Base-by-base conservation (phyloP, 352 stramenopile genomes). In the Phytophthora quininea region DNA sequence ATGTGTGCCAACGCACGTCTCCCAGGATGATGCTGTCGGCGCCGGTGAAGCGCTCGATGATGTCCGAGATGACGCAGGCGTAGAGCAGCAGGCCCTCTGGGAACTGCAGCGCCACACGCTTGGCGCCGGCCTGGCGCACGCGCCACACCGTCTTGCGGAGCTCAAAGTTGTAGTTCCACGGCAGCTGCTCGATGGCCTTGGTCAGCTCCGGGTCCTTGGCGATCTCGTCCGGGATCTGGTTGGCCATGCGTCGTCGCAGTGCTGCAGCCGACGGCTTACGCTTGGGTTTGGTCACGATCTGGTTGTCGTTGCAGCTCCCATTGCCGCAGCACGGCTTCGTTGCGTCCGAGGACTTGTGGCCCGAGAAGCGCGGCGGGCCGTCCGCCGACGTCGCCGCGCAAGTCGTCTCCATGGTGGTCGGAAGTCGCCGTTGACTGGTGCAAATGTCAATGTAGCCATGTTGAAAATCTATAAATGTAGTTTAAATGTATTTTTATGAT, bases 121-220 rank as follows among this genome's bases (percentile, higher is more conserved):
- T 96, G 55, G 89, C 91, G 60, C 86, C 71, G 37, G 91, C 79
- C 66, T 97, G 89, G 49, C 94, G 85, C 46, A 99, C 97, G 12
- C 96, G 88, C 89, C 96, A 98, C 38, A 99, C 88, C 0, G 96
- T 99, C 82, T 99, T 99, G 64, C 86, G 86, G 62, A 99, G 93
- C 79, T 98, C 91, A 84, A 99, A 99, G 64, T 98, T 98, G 80
- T 99, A 99, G 72, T 99, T 99, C 64, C 82, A 86, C 14, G 98
- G 98, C 19, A 99, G 84, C 72, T 90, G 82, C 62, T 93, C 82
- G n/a, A 99, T 98, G 19, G 95, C 93, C 42, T 93, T 89, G 33
- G 92, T 89, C 31, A 99, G 80, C 67, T 90, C 83, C 1, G 78
- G 71, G 62, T 98, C 82, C 47, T 94, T 94, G 55, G 84, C 75